Evolutionary conservation across 2,329 filamentous ascomycete species (phyloP).

Genomic region (Phyllosticta capitalensis): DNA sequence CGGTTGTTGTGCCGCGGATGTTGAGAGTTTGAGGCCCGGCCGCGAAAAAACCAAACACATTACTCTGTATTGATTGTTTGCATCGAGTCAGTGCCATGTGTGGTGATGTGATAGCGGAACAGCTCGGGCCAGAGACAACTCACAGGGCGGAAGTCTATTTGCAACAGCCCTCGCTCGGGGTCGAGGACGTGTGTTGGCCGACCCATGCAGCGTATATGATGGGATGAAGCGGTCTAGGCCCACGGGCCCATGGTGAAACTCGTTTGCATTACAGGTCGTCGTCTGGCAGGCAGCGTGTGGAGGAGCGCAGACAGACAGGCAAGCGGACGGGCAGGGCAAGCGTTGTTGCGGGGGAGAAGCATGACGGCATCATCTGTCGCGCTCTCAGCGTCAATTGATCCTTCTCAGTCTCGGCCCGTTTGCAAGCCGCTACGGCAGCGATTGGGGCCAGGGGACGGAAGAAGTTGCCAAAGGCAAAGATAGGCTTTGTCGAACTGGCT

Average conservation of each 20-base stretch:
- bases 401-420: not conserved
- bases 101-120: not conserved
- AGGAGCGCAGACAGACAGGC: not conserved
- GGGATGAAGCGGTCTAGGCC: not conserved
- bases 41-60: not conserved
- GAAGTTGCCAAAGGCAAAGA: not conserved
- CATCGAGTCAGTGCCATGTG: not conserved
- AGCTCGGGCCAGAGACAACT: not conserved
- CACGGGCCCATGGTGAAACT: not conserved
- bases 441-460: not conserved
- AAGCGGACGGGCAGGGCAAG: not conserved
- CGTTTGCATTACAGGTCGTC: not conserved
- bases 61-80: not conserved
- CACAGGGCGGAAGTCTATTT: constrained; percentile 9
- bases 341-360: not conserved
- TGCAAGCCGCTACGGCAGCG: not conserved
- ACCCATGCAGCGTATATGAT: not conserved
- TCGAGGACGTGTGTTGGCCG: not conserved
- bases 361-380: not conserved
- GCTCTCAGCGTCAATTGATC: not conserved
- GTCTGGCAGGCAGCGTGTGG: not conserved
- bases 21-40: not conserved
- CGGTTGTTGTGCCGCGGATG: not conserved
- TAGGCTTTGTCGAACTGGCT: not conserved
- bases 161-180: constrained; percentile 2